These are phyloP conservation scores for Komagataea norvegica DNA, from an alignment of 1,139 yeast species.

Conservation along the genomic window DNA sequence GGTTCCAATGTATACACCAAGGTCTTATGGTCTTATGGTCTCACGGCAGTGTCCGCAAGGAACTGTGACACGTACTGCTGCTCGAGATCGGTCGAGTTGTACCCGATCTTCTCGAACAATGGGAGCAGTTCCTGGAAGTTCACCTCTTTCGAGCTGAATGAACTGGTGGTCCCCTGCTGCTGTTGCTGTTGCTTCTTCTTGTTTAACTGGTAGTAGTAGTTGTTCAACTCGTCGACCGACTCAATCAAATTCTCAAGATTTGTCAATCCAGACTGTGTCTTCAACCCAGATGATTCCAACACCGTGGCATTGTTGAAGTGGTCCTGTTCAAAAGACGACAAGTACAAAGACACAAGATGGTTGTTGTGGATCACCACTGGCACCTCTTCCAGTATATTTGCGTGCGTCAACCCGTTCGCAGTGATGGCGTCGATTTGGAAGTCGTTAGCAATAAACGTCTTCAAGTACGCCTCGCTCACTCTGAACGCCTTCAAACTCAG, in stretches of 20 bases:
- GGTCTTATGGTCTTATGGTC: constrained; percentile 13
- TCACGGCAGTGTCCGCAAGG: constrained; percentile 20
- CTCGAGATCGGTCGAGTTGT: constrained; percentile 22
- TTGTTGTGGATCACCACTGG: constrained; percentile 62
- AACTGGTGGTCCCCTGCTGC: neutral
- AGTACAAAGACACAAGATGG: constrained; percentile 42
- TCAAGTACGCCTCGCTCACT: constrained; percentile 58
- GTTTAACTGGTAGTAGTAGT: constrained; percentile 59
- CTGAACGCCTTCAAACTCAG: constrained; percentile 67
- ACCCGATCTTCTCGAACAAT: constrained; percentile 16
- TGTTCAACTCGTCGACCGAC: constrained; percentile 77
- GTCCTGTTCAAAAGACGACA: constrained; percentile 31
- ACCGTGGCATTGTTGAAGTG: constrained; percentile 31
- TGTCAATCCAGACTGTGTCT: constrained; percentile 30
- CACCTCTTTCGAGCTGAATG: constrained; percentile 9
- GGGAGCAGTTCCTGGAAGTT: constrained; percentile 23
- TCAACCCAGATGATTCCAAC: constrained; percentile 34
- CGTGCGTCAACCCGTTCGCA: constrained; percentile 57
- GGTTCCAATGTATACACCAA: neutral
- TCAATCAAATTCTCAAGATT: constrained; percentile 67
- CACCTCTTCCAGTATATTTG: constrained; percentile 68
- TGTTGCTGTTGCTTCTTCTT: constrained; percentile 19
- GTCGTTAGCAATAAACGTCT: constrained; percentile 44
- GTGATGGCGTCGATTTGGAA: constrained; percentile 67
- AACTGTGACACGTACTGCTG: constrained; percentile 23